Conservation (phyloP, 352 stramenopile species). For the Globisporangium polare region DNA sequence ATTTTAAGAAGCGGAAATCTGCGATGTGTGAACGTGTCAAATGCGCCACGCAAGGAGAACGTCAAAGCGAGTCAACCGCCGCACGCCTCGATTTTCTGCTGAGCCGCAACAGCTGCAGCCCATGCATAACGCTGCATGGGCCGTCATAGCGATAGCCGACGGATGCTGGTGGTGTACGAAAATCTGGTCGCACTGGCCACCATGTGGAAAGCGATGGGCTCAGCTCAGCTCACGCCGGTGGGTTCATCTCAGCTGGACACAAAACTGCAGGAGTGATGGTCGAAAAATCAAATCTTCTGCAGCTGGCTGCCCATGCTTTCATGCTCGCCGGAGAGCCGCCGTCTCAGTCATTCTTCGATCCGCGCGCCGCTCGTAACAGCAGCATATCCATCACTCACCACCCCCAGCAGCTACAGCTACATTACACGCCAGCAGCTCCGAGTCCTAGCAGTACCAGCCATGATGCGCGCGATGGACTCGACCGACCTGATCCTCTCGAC, state of each 20-base stretch:
- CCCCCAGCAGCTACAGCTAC: background rate
- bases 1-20: background rate
- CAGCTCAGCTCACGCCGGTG: background rate
- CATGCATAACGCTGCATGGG: too few relatives aligned
- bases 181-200: too few relatives aligned
- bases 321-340: background rate
- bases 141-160: too few relatives aligned
- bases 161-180: too few relatives aligned
- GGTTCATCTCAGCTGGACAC: background rate
- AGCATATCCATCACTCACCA: background rate
- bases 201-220: background rate
- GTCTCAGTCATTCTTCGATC: constrained; percentile 3
- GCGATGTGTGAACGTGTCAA: constrained; percentile 4
- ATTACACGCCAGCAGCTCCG: too few relatives aligned
- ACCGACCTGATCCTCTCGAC: constrained; percentile 14
- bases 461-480: constrained; percentile 15
- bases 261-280: background rate
- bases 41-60: too few relatives aligned
- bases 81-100: background rate
- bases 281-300: constrained; percentile 1
- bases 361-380: background rate
- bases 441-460: background rate
- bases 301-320: background rate
- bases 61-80: too few relatives aligned
- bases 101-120: background rate